Percentiles rank a stretch among this genome's conserved stretches.
Conservation (phyloP, 176 grass and related monocot genomes). For the Rhynchospora pubera region DNA sequence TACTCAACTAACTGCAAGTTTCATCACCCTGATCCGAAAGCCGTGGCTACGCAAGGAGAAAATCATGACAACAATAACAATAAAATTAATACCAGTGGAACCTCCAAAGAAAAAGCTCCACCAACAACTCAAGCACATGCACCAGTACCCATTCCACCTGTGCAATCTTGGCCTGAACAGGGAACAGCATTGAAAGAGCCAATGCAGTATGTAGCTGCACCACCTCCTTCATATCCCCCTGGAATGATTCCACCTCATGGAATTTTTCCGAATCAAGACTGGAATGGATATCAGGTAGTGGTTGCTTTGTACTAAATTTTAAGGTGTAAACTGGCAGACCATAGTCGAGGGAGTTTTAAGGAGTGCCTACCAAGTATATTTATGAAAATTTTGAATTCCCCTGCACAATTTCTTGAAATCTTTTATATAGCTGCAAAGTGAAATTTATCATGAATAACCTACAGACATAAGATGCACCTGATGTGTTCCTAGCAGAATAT, state of each 20-base stretch:
- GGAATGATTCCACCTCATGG: conserved; percentile 63
- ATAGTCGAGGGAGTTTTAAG: neutral
- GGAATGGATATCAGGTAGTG: conserved; percentile 68
- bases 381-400: neutral
- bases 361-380: neutral
- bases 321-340: neutral
- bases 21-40: conserved; percentile 89
- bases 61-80: conserved; percentile 22
- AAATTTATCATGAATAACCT: neutral
- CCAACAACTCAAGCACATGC: conserved; percentile 30
- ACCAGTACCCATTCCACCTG: neutral
- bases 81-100: conserved; percentile 19
- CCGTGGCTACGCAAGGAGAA: conserved; percentile 31
- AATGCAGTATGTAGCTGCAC: conserved; percentile 51
- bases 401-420: neutral
- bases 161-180: conserved; percentile 42
- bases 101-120: conserved; percentile 37
- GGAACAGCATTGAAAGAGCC: conserved; percentile 39
- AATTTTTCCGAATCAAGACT: conserved; percentile 53
- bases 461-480: neutral
- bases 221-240: conserved; percentile 44
- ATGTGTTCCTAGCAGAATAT: neutral
- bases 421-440: neutral
- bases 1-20: conserved; percentile 74
- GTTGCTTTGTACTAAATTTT: neutral